Conservation (phyloP, 164 flowering plant genomes). For the Magnolia changhungtana region DNA sequence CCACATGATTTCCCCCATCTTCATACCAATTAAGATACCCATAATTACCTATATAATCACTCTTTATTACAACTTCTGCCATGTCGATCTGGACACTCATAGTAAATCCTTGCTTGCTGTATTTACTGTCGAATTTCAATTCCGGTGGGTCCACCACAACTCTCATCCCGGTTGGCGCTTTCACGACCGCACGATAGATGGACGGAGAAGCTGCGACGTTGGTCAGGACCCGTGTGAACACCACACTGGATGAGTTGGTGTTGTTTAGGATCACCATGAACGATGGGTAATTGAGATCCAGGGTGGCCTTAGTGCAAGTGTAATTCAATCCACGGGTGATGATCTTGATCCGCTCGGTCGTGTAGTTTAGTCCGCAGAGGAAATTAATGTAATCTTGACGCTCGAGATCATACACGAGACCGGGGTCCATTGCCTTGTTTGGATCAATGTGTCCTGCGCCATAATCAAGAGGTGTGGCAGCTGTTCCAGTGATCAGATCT, state of each 20-base stretch:
- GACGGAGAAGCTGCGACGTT: constrained; percentile 10
- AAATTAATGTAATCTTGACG: constrained; percentile 27
- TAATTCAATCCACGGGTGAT: constrained; percentile 22
- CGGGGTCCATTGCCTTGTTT: constrained; percentile 40
- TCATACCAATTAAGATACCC: constrained; percentile 56
- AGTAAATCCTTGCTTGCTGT: constrained; percentile 7
- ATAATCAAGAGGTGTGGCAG: constrained; percentile 32
- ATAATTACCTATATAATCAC: constrained; percentile 2
- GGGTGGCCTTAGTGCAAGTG: constrained; percentile 18
- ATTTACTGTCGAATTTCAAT: constrained; percentile 5
- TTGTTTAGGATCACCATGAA: constrained; percentile 23
- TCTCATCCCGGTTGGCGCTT: constrained; percentile 11
- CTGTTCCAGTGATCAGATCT: constrained; percentile 12
- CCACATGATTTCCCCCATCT: constrained; percentile 30
- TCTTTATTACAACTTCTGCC: constrained; percentile 3
- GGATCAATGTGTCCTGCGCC: constrained; percentile 43
- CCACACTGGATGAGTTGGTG: constrained; percentile 15
- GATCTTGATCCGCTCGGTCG: constrained; percentile 19
- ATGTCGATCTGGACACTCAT: constrained; percentile 27
- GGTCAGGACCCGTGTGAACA: constrained; percentile 20
- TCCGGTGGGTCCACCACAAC: constrained; percentile 7
- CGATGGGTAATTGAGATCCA: constrained; percentile 33
- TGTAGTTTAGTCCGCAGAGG: constrained; percentile 34
- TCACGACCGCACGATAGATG: constrained; percentile 14
- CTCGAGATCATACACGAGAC: constrained; percentile 35